These are phyloP conservation scores for Monosporascus sp. DNA, from an alignment of 2,329 filamentous ascomycete species.

Conservation along the genomic window DNA sequence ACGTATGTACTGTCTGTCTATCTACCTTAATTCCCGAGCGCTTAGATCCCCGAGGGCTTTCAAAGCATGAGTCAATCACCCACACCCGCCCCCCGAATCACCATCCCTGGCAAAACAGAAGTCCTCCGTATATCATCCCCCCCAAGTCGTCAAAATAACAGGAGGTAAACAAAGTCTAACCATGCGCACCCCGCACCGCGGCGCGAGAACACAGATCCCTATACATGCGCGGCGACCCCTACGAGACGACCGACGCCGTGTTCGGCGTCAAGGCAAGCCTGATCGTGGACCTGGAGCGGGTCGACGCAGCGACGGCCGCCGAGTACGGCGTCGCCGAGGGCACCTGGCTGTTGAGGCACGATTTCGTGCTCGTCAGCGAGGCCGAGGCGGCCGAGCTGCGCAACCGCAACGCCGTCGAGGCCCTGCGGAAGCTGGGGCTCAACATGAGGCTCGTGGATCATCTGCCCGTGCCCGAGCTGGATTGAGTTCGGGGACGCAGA, in stretches of 20 bases:
- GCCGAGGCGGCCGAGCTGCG: conserved; percentile 62
- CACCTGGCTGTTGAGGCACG: conserved; percentile 59
- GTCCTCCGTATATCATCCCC: no score
- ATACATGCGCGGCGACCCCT: conserved; percentile 72
- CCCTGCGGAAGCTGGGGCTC: conserved; percentile 59
- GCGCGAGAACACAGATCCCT: conserved; percentile 49
- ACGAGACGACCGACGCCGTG: conserved; percentile 78
- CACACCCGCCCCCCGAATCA: no score
- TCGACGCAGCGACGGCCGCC: conserved; percentile 45
- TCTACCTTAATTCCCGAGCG: no score
- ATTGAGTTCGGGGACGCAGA: conserved; percentile 23
- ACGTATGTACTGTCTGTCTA: conserved; percentile 39
- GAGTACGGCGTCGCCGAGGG: conserved; percentile 61
- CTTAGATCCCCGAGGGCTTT: no score
- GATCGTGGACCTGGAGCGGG: conserved; percentile 56
- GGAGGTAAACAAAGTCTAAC: no score
- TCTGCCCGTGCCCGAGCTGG: conserved; percentile 65
- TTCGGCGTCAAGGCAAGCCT: conserved; percentile 83
- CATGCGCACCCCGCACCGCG: no score
- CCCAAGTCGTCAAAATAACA: no score
- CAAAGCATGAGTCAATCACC: no score
- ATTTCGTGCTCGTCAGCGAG: conserved; percentile 73
- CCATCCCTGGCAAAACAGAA: no score
- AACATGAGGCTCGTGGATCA: conserved; percentile 71
- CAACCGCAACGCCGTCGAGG: conserved; percentile 58